These are phyloP conservation scores for Parmelia sp. DNA, from an alignment of 495 filamentous ascomycete species.

Conservation along the genomic window DNA sequence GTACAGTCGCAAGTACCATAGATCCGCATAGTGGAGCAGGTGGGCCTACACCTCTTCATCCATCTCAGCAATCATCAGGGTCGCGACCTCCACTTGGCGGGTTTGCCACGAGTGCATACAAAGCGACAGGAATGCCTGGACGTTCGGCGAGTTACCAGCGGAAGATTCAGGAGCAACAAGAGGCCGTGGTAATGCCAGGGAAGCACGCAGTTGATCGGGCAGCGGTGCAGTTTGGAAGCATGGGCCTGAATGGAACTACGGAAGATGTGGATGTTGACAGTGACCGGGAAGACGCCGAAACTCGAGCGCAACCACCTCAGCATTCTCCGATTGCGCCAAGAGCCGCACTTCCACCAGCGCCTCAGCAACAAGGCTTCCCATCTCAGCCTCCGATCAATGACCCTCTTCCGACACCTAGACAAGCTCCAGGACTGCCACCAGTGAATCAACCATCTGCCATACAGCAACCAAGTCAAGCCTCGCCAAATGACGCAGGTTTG, in stretches of 20 bases:
- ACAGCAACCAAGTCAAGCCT: constrained; percentile 19
- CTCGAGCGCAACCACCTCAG: constrained; percentile 86
- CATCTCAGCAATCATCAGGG: constrained; percentile 51
- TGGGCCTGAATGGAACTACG: constrained; percentile 74
- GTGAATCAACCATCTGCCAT: constrained; percentile 51
- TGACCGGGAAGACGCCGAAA: constrained; percentile 91
- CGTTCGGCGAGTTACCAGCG: constrained; percentile 74
- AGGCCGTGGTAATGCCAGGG: constrained; percentile 97
- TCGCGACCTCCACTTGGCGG: constrained; percentile 56
- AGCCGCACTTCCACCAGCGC: constrained; percentile 78
- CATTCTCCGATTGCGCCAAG: constrained; percentile 90
- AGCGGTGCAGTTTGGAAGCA: constrained; percentile 95
- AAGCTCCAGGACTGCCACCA: constrained; percentile 62
- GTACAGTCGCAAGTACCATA: constrained; percentile 77
- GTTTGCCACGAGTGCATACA: constrained; percentile 67
- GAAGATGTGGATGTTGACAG: constrained; percentile 81
- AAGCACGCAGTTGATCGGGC: constrained; percentile 91
- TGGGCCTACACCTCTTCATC: constrained; percentile 53
- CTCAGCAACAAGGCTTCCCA: constrained; percentile 39
- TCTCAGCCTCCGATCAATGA: constrained; percentile 43
- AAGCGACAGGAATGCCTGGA: constrained; percentile 53
- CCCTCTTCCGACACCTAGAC: constrained; percentile 56
- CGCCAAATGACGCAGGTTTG: constrained; percentile 38
- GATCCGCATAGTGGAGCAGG: constrained; percentile 54
- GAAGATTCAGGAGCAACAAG: constrained; percentile 85